These are phyloP conservation scores for Metroxylon sagu DNA, from an alignment of 176 grass and related monocot genomes.

Conservation along the genomic window DNA sequence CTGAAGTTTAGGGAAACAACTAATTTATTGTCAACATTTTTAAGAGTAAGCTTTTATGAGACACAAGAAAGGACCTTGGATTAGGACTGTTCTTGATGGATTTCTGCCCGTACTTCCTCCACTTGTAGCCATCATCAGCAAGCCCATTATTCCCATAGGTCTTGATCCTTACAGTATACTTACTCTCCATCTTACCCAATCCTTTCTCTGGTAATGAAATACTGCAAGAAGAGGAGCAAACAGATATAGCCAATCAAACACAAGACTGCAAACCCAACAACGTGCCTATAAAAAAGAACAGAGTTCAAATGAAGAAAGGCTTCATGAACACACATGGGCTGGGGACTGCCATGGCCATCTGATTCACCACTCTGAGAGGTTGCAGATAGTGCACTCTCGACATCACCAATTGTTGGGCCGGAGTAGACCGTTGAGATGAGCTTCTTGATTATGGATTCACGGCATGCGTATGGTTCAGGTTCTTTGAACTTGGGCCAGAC, in stretches of 20 bases:
- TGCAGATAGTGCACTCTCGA: slow-evolving; percentile 70
- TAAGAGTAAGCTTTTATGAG: background rate
- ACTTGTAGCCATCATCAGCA: slow-evolving; percentile 87
- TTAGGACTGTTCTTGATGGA: slow-evolving; percentile 98
- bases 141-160: slow-evolving; percentile 44
- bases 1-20: too few species aligned
- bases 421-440: slow-evolving; percentile 90
- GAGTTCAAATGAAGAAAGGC: background rate
- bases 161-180: slow-evolving; percentile 81
- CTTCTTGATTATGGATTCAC: slow-evolving; percentile 71
- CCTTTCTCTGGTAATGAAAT: slow-evolving; percentile 66
- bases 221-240: background rate
- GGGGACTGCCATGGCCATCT: slow-evolving; percentile 17
- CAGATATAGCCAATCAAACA: background rate
- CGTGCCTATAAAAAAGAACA: background rate
- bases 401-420: slow-evolving; percentile 73
- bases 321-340: slow-evolving; percentile 35
- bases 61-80: slow-evolving; percentile 47
- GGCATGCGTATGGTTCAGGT: background rate
- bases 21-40: too few species aligned
- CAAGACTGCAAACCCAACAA: background rate
- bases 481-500: slow-evolving; percentile 2
- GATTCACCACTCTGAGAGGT: slow-evolving; percentile 14
- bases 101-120: slow-evolving; percentile 97
- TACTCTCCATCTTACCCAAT: slow-evolving; percentile 76